Evolutionary conservation across 352 stramenopile genomes (phyloP).

Genomic region (Phytopythium oedochilum): DNA sequence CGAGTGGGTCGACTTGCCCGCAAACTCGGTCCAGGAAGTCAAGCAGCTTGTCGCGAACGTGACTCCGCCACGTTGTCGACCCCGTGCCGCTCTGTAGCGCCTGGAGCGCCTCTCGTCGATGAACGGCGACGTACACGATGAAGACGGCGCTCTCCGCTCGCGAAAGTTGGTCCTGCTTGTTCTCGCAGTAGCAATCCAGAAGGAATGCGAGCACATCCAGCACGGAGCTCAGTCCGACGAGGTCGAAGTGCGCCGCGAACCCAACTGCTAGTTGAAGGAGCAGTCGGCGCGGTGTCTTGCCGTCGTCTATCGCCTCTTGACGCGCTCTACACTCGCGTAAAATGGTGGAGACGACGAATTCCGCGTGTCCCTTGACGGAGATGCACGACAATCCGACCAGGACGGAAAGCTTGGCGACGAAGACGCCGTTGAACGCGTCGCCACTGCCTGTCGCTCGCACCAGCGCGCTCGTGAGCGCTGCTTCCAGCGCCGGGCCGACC

Average conservation of each 20-base stretch:
- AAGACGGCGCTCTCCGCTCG: constrained; percentile 15
- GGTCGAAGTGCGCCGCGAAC: constrained; percentile 35
- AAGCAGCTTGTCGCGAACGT: constrained; percentile 3
- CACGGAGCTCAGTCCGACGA: constrained; percentile 26
- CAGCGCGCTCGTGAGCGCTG: constrained; percentile 11
- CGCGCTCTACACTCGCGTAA: constrained; percentile 3
- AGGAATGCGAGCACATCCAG: constrained; percentile 22
- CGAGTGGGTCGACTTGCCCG: constrained; percentile 17
- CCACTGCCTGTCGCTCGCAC: not conserved
- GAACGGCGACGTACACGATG: constrained; percentile 36
- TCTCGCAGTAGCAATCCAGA: constrained; percentile 15
- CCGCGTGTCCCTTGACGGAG: constrained; percentile 42
- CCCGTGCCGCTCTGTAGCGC: not conserved
- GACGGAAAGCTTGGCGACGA: not conserved
- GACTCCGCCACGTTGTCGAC: not conserved
- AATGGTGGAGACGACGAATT: constrained; percentile 15
- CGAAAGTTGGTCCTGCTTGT: not conserved
- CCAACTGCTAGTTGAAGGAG: constrained; percentile 28
- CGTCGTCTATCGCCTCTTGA: not conserved
- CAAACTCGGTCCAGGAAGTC: constrained; percentile 33
- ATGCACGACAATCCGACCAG: constrained; percentile 15
- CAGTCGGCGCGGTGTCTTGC: not conserved
- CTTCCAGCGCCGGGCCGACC: constrained; percentile 18
- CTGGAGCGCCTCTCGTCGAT: constrained; percentile 22
- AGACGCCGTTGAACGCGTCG: not conserved